Conservation (phyloP, 768 basidiomycete species). For the Guyanaporus albipodus region DNA sequence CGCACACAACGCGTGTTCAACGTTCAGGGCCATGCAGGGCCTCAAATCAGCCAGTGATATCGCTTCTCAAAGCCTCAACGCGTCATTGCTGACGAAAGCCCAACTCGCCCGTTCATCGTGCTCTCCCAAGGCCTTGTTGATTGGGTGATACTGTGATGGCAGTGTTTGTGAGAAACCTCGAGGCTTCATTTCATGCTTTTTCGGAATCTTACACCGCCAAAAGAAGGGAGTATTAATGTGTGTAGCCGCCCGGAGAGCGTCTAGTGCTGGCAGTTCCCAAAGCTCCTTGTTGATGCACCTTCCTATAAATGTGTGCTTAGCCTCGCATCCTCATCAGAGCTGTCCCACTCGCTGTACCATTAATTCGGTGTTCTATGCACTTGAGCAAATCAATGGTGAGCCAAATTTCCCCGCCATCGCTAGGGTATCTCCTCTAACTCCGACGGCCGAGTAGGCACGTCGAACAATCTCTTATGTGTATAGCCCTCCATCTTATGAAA, state of each 20-base stretch:
- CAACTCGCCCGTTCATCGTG: conserved; percentile 19
- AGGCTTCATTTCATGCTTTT: conserved; percentile 2
- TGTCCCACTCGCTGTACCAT: not conserved
- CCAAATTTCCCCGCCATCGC: not conserved
- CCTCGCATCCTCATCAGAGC: not conserved
- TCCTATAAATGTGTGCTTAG: conserved; percentile 18
- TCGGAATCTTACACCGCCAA: not conserved
- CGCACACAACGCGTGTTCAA: conserved; percentile 17
- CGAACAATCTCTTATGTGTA: conserved; percentile 7
- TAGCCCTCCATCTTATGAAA: conserved; percentile 18
- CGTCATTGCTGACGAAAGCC: conserved; percentile 6
- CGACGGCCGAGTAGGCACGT: conserved; percentile 9
- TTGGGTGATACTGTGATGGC: conserved; percentile 12
- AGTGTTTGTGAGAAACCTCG: not conserved
- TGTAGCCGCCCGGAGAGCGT: too few species aligned
- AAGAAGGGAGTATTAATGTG: not conserved
- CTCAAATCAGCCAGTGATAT: not conserved
- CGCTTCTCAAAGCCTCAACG: conserved; percentile 9
- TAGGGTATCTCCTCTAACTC: not conserved
- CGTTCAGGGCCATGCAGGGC: not conserved
- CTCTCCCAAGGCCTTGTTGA: conserved; percentile 4
- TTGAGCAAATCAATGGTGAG: conserved; percentile 12
- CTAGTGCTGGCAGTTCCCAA: too few species aligned
- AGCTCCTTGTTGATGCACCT: not conserved
- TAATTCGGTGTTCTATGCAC: not conserved